Evolutionary conservation across 257 asterid genomes (phyloP).

Genomic region (Marsdenia floribunda): DNA sequence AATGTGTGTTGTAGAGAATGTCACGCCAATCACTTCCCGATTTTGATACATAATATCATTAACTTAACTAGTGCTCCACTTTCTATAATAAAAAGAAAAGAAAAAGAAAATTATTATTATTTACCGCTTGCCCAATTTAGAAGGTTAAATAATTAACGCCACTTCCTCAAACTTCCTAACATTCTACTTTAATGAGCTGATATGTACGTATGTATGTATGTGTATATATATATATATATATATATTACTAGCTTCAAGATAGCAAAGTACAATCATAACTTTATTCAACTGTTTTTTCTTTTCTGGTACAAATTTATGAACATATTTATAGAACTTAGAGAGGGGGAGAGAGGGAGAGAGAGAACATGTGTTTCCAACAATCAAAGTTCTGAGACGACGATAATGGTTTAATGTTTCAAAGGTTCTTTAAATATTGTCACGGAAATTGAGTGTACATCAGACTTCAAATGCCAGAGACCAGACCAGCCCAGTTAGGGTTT

Average conservation of each 20-base stretch:
- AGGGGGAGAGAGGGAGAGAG: neutral
- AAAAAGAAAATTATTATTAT: neutral
- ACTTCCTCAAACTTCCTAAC: neutral
- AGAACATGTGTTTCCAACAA: neutral
- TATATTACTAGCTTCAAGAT: neutral
- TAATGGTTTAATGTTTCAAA: slow-evolving; percentile 29
- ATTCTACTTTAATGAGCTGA: neutral
- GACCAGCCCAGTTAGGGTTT: slow-evolving; percentile 13
- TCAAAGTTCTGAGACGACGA: slow-evolving; percentile 25
- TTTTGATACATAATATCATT: no score
- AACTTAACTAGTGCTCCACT: no score
- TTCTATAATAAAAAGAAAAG: neutral
- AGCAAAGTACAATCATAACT: slow-evolving; percentile 6
- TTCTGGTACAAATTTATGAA: neutral
- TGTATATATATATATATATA: neutral
- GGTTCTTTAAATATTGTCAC: slow-evolving; percentile 27
- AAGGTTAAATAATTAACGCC: neutral
- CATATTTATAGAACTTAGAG: neutral
- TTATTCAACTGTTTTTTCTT: neutral
- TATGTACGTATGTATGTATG: no score
- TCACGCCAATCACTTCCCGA: no score
- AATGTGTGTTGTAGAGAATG: no score
- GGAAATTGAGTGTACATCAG: slow-evolving; percentile 26
- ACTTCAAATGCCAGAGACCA: slow-evolving; percentile 15
- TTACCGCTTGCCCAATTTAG: neutral